Conservation (phyloP, 192 early-diverging fungal species). For the Coemansia reversa region DNA sequence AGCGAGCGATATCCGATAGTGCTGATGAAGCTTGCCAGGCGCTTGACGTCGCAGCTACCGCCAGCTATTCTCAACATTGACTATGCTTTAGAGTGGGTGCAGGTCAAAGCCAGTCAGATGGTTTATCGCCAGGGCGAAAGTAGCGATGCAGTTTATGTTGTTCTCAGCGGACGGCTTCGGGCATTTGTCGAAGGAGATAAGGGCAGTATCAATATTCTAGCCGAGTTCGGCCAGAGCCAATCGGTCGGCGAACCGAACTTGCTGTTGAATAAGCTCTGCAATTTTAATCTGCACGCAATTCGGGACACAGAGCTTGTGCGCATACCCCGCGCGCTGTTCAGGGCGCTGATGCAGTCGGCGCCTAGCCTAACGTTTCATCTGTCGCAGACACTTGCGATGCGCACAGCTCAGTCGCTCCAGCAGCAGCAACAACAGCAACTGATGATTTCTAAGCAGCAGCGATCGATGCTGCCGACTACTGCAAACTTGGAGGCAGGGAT, state of each 20-base stretch:
- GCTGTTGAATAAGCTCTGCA: slow-evolving; percentile 67
- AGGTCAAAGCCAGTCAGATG: slow-evolving; percentile 89
- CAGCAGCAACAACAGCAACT: slow-evolving; percentile 24
- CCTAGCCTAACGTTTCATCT: slow-evolving; percentile 93
- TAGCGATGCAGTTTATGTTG: slow-evolving; percentile 89
- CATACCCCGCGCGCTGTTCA: slow-evolving; percentile 93
- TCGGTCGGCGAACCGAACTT: slow-evolving; percentile 95
- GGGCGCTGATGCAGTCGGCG: slow-evolving; percentile 81
- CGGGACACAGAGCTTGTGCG: slow-evolving; percentile 94
- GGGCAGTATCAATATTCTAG: slow-evolving; percentile 76
- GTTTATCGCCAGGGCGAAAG: slow-evolving; percentile 84
- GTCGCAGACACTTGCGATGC: slow-evolving; percentile 81
- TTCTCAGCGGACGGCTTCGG: slow-evolving; percentile 89
- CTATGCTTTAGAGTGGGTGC: slow-evolving; percentile 91
- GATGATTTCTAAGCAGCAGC: slow-evolving; percentile 12
- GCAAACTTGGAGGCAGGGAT: slow-evolving; percentile 42
- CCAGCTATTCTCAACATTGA: slow-evolving; percentile 81
- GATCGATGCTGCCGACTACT: background rate
- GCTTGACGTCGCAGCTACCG: slow-evolving; percentile 77
- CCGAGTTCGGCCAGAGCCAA: slow-evolving; percentile 93
- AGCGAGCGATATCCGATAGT: slow-evolving; percentile 82
- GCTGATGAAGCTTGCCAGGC: slow-evolving; percentile 82
- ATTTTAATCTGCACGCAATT: slow-evolving; percentile 93
- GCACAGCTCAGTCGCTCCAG: slow-evolving; percentile 58
- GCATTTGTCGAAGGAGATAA: slow-evolving; percentile 69